Conservation (phyloP, 148 eudicot species). For the Diospyros lotus region DNA sequence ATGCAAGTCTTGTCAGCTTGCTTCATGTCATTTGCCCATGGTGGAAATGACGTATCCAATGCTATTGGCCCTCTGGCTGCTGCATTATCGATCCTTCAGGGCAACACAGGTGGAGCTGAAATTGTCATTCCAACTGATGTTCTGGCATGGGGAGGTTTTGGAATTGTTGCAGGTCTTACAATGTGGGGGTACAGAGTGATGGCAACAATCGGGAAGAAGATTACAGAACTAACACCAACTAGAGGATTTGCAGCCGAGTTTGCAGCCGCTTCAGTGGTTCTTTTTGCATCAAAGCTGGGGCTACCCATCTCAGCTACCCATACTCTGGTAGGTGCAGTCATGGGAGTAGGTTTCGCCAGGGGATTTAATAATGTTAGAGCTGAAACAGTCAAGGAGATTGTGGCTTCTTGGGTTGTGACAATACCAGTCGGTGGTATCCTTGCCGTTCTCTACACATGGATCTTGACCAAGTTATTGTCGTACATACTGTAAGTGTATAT, state of each 20-base stretch:
- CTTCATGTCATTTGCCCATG: conserved; percentile 82
- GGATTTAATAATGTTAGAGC: conserved; percentile 75
- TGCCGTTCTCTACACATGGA: conserved; percentile 70
- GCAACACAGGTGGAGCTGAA: conserved; percentile 49
- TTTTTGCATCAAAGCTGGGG: conserved; percentile 83
- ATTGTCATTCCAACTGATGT: conserved; percentile 73
- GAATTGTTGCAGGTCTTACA: conserved; percentile 87
- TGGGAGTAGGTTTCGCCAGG: conserved; percentile 97
- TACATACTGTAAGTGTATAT: conserved; percentile 34
- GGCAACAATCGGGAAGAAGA: conserved; percentile 89
- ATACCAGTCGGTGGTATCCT: conserved; percentile 66
- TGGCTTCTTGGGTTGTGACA: conserved; percentile 34
- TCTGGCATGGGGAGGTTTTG: conserved; percentile 96
- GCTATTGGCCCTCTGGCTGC: conserved; percentile 94
- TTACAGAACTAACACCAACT: conserved; percentile 86
- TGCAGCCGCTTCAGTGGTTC: conserved; percentile 93
- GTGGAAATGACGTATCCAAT: conserved; percentile 96
- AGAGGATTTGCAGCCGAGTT: conserved; percentile 98
- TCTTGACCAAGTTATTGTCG: conserved; percentile 62
- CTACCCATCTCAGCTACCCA: conserved; percentile 93
- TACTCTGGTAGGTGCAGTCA: conserved; percentile 92
- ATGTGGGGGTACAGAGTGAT: conserved; percentile 99
- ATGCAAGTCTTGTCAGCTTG: conserved; percentile 94
- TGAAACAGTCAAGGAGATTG: conserved; percentile 23
- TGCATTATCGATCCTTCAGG: conserved; percentile 76